Conservation (phyloP, 352 stramenopile genomes). For the Phytopythium vexans region DNA sequence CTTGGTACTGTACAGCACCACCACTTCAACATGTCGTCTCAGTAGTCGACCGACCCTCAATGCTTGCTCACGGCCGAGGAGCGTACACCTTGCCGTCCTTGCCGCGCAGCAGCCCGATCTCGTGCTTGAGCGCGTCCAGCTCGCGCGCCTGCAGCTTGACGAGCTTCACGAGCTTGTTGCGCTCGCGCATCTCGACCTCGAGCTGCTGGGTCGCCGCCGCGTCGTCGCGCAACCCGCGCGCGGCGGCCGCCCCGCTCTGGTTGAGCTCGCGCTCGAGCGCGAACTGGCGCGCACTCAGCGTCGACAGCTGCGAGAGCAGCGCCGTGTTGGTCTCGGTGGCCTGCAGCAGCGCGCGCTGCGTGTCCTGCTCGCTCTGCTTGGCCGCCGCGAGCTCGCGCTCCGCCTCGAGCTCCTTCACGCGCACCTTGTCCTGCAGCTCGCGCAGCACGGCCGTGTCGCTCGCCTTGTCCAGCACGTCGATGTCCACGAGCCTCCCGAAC, state of each 20-base stretch:
- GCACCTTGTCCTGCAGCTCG: conserved; percentile 72
- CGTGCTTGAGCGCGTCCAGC: conserved; percentile 88
- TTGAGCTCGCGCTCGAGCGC: conserved; percentile 88
- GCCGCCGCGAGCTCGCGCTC: conserved; percentile 40
- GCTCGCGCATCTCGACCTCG: conserved; percentile 83
- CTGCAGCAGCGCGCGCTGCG: conserved; percentile 73
- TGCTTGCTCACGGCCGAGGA: conserved; percentile 9
- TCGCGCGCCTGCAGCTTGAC: conserved; percentile 91
- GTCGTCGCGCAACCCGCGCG: conserved; percentile 52
- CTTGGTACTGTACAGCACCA: conserved; percentile 25
- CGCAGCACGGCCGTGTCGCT: conserved; percentile 67
- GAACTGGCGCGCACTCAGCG: conserved; percentile 72
- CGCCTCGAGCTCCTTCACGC: conserved; percentile 68
- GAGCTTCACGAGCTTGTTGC: conserved; percentile 85
- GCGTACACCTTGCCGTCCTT: conserved; percentile 83
- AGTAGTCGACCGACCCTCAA: conserved; percentile 18
- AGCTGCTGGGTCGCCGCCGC: conserved; percentile 24
- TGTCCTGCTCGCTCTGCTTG: conserved; percentile 52
- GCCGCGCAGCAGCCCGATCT: conserved; percentile 82
- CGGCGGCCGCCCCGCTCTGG: conserved; percentile 28
- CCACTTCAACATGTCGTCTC: conserved; percentile 49
- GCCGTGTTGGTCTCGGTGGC: conserved; percentile 85
- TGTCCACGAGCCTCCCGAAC: conserved; percentile 78
- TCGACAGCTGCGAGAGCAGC: conserved; percentile 72
- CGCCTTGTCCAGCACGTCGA: conserved; percentile 87